These are phyloP conservation scores for Oemleria cerasiformis DNA, from an alignment of 306 rosid genomes.

Conservation along the genomic window DNA sequence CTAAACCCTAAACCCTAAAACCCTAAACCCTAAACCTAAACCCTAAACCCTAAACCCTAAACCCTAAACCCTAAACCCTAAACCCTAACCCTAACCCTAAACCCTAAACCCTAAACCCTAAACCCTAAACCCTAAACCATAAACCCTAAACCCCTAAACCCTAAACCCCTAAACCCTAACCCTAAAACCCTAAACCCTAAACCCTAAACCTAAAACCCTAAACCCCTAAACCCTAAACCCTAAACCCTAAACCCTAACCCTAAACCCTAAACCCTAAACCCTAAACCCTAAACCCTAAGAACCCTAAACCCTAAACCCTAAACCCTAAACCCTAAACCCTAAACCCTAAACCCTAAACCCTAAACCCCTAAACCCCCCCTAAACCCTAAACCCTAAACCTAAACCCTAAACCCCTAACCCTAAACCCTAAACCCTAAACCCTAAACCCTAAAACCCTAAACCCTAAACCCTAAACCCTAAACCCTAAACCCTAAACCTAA, in stretches of 20 bases:
- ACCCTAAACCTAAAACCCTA: neutral
- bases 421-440: neutral
- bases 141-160: neutral
- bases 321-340: conserved; percentile 6
- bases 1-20: neutral
- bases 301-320: neutral
- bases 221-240: neutral
- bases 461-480: neutral
- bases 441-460: conserved; percentile 6
- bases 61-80: too few relatives aligned
- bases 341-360: neutral
- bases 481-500: neutral
- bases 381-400: conserved; percentile 1
- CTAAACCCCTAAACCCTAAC: conserved; percentile 6
- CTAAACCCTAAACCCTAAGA: too few relatives aligned
- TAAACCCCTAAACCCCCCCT: neutral
- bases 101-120: neutral
- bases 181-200: too few relatives aligned
- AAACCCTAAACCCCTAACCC: neutral
- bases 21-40: neutral
- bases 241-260: neutral
- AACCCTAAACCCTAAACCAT: too few relatives aligned
- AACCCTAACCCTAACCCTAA: neutral
- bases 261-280: neutral
- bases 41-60: neutral